Conservation (phyloP, 1,284 basidiomycete species). For the Cutaneotrichosporon spelunceum region DNA sequence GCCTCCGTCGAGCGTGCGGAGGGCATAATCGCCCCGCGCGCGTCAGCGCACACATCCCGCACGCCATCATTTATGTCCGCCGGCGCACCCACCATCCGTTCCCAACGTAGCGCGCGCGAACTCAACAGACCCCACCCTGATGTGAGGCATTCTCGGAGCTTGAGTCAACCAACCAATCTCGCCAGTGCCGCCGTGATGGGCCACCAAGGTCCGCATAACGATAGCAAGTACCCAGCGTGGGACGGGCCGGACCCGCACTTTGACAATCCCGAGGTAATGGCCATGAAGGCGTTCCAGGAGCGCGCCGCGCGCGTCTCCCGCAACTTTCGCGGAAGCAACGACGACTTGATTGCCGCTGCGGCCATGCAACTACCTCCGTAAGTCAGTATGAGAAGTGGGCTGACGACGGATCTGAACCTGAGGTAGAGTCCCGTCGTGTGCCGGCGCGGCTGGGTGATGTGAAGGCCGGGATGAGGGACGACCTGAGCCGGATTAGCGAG, state of each 20-base stretch:
- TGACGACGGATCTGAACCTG: background rate
- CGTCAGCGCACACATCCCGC: background rate
- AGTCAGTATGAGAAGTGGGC: background rate
- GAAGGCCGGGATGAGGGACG: background rate
- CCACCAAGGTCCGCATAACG: conserved; percentile 5
- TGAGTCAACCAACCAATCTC: background rate
- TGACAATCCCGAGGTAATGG: background rate
- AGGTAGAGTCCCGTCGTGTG: background rate
- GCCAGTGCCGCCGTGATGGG: background rate
- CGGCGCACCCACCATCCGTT: conserved; percentile 4
- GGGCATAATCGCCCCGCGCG: background rate
- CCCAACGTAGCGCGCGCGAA: conserved; percentile 5
- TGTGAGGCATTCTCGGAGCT: background rate
- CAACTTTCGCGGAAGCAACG: background rate
- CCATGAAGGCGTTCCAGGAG: background rate
- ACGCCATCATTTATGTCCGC: background rate
- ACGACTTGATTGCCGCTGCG: background rate
- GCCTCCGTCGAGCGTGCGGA: background rate
- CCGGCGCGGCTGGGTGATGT: background rate
- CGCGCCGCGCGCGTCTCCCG: background rate
- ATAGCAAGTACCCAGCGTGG: conserved; percentile 38
- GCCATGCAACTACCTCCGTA: background rate
- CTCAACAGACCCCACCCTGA: conserved; percentile 31
- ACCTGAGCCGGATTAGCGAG: conserved; percentile 4
- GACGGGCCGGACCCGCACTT: background rate